A percentile compares a stretch with the other conserved stretches of the same genome.
These are phyloP conservation scores for Dipodascus geniculatus DNA, from an alignment of 805 yeast genomes.

Conservation along the genomic window DNA sequence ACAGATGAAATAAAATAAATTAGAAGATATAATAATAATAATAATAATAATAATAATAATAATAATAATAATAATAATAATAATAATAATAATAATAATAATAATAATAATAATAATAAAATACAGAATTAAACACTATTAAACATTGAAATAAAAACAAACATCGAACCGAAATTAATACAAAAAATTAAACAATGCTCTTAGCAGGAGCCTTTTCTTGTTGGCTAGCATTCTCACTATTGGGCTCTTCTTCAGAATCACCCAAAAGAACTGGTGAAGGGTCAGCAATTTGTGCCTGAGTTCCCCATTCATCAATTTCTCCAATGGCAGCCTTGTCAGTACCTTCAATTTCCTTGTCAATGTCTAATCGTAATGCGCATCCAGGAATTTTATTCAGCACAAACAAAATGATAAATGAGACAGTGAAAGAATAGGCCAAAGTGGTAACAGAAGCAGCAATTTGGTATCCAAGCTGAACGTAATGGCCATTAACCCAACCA, in stretches of 20 bases:
- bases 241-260: neutral
- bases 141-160: too few relatives aligned
- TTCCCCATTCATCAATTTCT: conserved; percentile 47
- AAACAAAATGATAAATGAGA: conserved; percentile 61
- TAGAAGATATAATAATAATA: too few relatives aligned
- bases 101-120: too few relatives aligned
- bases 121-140: too few relatives aligned
- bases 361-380: conserved; percentile 71
- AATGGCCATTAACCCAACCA: conserved; percentile 93
- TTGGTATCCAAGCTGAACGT: conserved; percentile 84
- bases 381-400: conserved; percentile 72
- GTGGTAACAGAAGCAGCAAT: conserved; percentile 71
- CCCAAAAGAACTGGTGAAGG: neutral
- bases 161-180: neutral
- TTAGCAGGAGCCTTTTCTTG: neutral
- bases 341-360: conserved; percentile 84
- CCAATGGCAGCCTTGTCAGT: conserved; percentile 87
- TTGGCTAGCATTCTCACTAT: neutral
- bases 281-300: neutral
- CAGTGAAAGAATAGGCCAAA: conserved; percentile 66
- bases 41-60: too few relatives aligned
- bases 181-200: neutral
- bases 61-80: too few relatives aligned
- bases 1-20: too few relatives aligned
- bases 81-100: too few relatives aligned